Evolutionary conservation across 2,329 filamentous ascomycete genomes (phyloP).

Genomic region (Sclerotinia sclerotiorum): DNA sequence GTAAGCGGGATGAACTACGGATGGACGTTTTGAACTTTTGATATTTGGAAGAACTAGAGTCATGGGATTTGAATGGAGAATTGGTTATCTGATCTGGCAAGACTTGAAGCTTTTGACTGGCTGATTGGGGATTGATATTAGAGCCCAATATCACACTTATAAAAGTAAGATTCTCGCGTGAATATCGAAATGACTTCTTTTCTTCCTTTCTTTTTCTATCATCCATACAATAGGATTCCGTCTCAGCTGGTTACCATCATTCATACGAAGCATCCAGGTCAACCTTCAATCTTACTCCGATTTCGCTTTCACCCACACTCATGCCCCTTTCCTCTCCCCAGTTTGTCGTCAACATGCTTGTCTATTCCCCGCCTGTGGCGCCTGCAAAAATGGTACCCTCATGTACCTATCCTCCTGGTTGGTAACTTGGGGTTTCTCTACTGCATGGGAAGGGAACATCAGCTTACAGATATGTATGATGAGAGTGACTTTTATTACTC

Average conservation of each 20-base stretch:
- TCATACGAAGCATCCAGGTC: not conserved
- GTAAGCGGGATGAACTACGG: not conserved
- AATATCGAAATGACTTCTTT: not conserved
- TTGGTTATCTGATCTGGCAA: not conserved
- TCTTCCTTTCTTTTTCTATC: not conserved
- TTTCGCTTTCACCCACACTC: conserved; percentile 13
- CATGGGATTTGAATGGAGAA: not conserved
- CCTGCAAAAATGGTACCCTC: conserved; percentile 7
- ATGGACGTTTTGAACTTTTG: not conserved
- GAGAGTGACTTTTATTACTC: not conserved
- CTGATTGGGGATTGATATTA: conserved; percentile 4
- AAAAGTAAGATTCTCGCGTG: conserved; percentile 5
- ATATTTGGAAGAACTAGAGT: not conserved
- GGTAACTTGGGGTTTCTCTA: not conserved
- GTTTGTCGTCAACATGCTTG: conserved; percentile 22
- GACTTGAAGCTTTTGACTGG: conserved; percentile 3
- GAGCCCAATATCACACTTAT: not conserved
- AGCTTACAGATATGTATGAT: too few relatives aligned
- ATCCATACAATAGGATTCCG: not conserved
- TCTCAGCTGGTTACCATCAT: not conserved
- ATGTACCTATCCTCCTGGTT: not conserved
- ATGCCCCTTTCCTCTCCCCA: not conserved
- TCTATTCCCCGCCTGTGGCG: conserved; percentile 7
- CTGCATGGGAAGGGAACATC: not conserved
- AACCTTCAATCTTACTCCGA: not conserved